Conservation (phyloP, 768 basidiomycete species). For the Fomitopsis pulvina region DNA sequence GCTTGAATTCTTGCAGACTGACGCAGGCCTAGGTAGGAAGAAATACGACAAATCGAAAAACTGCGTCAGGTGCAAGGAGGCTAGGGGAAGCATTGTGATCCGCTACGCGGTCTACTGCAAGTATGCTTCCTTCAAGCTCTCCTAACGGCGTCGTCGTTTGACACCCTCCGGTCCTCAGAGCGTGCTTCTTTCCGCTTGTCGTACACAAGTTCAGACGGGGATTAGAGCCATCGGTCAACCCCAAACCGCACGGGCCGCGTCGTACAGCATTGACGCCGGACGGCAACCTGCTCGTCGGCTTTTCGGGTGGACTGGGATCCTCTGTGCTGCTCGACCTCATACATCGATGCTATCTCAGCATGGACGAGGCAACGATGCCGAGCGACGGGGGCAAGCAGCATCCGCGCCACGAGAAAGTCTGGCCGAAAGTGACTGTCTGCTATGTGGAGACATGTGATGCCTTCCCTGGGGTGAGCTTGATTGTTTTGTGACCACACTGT, state of each 20-base stretch:
- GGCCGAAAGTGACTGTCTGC: conserved; percentile 56
- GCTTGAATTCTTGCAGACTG: neutral
- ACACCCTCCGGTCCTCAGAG: conserved; percentile 29
- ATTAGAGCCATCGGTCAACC: conserved; percentile 60
- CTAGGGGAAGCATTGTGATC: conserved; percentile 61
- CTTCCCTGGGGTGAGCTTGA: conserved; percentile 47
- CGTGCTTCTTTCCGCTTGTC: conserved; percentile 61
- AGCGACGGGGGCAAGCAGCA: conserved; percentile 58
- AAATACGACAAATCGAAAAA: conserved; percentile 61
- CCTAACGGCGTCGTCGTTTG: neutral
- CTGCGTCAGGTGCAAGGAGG: conserved; percentile 72
- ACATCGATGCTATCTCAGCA: conserved; percentile 38
- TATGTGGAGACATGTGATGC: conserved; percentile 66
- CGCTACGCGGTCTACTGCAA: conserved; percentile 84
- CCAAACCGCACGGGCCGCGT: conserved; percentile 45
- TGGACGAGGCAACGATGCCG: conserved; percentile 21
- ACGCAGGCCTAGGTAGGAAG: conserved; percentile 39
- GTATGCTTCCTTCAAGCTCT: conserved; percentile 31
- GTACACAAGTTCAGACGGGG: conserved; percentile 56
- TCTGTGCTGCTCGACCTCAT: conserved; percentile 67
- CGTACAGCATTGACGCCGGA: conserved; percentile 57
- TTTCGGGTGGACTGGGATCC: conserved; percentile 78
- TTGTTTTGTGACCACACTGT: neutral
- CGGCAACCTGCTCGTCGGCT: conserved; percentile 64
- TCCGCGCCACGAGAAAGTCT: conserved; percentile 54